These are phyloP conservation scores for Colletotrichum sp. DNA, from an alignment of 2,329 filamentous ascomycete genomes.

Conservation along the genomic window DNA sequence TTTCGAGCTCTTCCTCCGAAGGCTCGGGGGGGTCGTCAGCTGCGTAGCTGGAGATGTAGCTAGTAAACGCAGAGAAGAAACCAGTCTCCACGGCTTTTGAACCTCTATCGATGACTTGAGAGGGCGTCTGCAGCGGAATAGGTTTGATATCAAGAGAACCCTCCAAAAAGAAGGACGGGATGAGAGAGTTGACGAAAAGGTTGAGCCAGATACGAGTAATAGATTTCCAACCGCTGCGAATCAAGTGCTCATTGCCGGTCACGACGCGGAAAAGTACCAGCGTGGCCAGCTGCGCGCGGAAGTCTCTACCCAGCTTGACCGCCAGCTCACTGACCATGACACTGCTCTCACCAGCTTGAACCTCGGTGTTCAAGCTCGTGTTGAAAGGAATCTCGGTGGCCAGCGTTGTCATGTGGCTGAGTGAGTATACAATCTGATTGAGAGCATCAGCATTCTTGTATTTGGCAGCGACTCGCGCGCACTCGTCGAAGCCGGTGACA, in stretches of 20 bases:
- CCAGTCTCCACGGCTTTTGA: constrained; percentile 80
- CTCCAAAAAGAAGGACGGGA: constrained; percentile 77
- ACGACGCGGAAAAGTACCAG: constrained; percentile 95
- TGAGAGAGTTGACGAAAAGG: constrained; percentile 92
- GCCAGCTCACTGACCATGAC: constrained; percentile 99
- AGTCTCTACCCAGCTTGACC: constrained; percentile 92
- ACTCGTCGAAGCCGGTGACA: constrained; percentile 94
- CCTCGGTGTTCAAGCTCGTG: constrained; percentile 91
- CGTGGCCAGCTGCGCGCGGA: constrained; percentile 90
- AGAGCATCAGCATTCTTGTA: constrained; percentile 85
- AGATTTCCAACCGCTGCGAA: constrained; percentile 80
- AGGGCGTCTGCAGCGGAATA: constrained; percentile 90
- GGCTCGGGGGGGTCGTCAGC: constrained; percentile 97
- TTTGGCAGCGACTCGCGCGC: constrained; percentile 87
- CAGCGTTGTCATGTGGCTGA: constrained; percentile 89
- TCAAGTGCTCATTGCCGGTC: constrained; percentile 79
- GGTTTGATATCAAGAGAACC: constrained; percentile 73
- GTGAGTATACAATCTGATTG: constrained; percentile 89
- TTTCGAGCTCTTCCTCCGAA: constrained; percentile 95
- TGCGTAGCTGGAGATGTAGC: constrained; percentile 98
- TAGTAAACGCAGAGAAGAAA: constrained; percentile 92
- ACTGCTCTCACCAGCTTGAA: constrained; percentile 87
- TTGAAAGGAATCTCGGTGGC: constrained; percentile 78
- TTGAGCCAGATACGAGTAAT: constrained; percentile 93
- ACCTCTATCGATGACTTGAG: constrained; percentile 89